Evolutionary conservation across 352 stramenopile genomes (phyloP).

Genomic region (Aphanomyces invadans): DNA sequence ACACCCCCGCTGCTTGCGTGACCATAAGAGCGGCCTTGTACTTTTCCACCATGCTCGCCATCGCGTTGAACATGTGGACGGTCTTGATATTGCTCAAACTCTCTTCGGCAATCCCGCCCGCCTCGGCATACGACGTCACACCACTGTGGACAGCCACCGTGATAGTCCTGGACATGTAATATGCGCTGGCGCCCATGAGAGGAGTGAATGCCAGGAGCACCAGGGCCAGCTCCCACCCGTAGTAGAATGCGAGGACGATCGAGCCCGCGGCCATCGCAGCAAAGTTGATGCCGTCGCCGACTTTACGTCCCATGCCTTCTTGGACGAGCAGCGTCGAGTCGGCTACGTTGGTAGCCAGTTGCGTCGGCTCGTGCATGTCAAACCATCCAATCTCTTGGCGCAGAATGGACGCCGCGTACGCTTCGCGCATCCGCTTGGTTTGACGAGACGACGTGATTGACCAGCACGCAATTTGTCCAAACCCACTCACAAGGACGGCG

Average conservation of each 20-base stretch:
- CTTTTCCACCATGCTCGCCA: constrained; percentile 47
- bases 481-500: constrained; percentile 30
- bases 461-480: constrained; percentile 46
- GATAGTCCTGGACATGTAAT: constrained; percentile 46
- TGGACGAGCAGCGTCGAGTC: constrained; percentile 46
- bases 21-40: constrained; percentile 43
- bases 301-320: constrained; percentile 51
- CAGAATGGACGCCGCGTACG: constrained; percentile 37
- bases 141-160: constrained; percentile 38
- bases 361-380: constrained; percentile 49
- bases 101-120: constrained; percentile 64
- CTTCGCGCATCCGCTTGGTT: constrained; percentile 45
- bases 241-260: constrained; percentile 50
- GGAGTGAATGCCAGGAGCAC: constrained; percentile 59
- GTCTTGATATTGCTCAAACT: constrained; percentile 62
- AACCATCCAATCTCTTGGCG: constrained; percentile 42
- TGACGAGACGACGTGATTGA: constrained; percentile 53
- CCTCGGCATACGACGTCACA: constrained; percentile 55
- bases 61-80: constrained; percentile 71
- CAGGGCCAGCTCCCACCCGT: constrained; percentile 59
- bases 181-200: constrained; percentile 44
- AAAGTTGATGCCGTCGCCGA: constrained; percentile 45
- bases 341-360: constrained; percentile 34
- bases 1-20: constrained; percentile 44
- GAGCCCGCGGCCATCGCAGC: constrained; percentile 52